Evolutionary conservation across 1,284 basidiomycete genomes (phyloP).

Genomic region (Termitomyces sp.): DNA sequence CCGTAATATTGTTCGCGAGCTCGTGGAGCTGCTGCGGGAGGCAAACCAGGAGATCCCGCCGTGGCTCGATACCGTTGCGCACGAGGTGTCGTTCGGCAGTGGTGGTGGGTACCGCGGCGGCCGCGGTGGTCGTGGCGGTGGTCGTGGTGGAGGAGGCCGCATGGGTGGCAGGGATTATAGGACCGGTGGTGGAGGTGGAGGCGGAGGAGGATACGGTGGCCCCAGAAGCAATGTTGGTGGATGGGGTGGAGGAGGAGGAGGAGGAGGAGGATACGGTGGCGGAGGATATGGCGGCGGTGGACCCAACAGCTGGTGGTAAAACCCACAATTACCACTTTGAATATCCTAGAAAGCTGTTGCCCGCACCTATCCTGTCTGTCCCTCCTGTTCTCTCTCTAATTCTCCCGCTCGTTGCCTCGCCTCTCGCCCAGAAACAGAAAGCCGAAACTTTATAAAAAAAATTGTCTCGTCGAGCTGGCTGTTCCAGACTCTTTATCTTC

Average conservation of each 20-base stretch:
- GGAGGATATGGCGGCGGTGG: conserved; percentile 22
- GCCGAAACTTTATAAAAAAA: conserved; percentile 25
- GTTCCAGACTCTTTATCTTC: conserved; percentile 10
- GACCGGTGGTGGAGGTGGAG: conserved; percentile 27
- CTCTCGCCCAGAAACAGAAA: conserved; percentile 27
- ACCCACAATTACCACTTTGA: conserved; percentile 6
- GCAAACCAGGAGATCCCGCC: conserved; percentile 93
- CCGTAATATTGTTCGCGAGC: conserved; percentile 87
- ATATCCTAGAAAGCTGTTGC: conserved; percentile 5
- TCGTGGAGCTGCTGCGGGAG: conserved; percentile 91
- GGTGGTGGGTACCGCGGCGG: conserved; percentile 38
- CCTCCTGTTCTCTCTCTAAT: conserved; percentile 13
- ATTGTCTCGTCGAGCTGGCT: not conserved
- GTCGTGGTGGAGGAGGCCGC: conserved; percentile 27
- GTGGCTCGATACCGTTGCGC: conserved; percentile 89
- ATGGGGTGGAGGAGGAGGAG: conserved; percentile 39
- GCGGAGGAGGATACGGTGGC: conserved; percentile 19
- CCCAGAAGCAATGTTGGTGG: conserved; percentile 24
- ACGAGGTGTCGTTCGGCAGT: conserved; percentile 76
- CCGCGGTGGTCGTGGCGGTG: conserved; percentile 35
- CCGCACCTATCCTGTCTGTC: conserved; percentile 4
- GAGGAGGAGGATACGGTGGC: conserved; percentile 20
- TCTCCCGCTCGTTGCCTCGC: conserved; percentile 5
- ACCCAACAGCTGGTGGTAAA: conserved; percentile 42
- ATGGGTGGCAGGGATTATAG: conserved; percentile 33